Evolutionary conservation across 108 stramenopile genomes (phyloP).

Genomic region (Phaeodactylum tricornutum): DNA sequence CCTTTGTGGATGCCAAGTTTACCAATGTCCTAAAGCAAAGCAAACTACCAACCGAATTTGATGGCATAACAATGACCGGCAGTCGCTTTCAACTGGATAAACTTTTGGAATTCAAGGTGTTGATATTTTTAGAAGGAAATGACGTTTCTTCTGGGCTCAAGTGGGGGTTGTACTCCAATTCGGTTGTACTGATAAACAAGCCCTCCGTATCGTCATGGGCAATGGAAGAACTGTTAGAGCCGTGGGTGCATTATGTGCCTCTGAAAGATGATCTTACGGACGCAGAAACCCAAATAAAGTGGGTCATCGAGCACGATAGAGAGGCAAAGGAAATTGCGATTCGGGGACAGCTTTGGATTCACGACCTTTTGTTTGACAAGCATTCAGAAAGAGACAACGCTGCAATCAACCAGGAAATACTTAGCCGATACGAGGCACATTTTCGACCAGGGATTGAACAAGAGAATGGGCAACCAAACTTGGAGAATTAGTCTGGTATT

Average conservation of each 20-base stretch:
- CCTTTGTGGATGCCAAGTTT: slow-evolving; percentile 51
- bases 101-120: slow-evolving; percentile 35
- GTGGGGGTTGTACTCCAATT: slow-evolving; percentile 28
- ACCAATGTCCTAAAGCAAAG: slow-evolving; percentile 22
- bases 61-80: slow-evolving; percentile 21
- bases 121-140: slow-evolving; percentile 36
- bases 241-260: slow-evolving; percentile 51
- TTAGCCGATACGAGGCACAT: slow-evolving; percentile 11
- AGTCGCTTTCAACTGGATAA: slow-evolving; percentile 12
- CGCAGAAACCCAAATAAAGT: slow-evolving; percentile 26
- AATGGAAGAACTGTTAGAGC: slow-evolving; percentile 40
- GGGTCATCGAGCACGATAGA: slow-evolving; percentile 29
- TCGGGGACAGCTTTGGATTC: slow-evolving; percentile 31
- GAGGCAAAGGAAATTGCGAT: slow-evolving; percentile 27
- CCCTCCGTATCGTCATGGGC: slow-evolving; percentile 33
- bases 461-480: no score
- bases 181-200: slow-evolving; percentile 34
- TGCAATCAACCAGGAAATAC: slow-evolving; percentile 9
- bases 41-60: no score
- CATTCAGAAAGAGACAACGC: slow-evolving; percentile 12
- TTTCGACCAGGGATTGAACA: no score
- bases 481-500: no score
- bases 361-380: slow-evolving; percentile 23
- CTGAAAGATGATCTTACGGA: slow-evolving; percentile 29
- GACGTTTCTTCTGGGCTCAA: slow-evolving; percentile 37